Evolutionary conservation across 2,329 filamentous ascomycete species (phyloP).

Genomic region (Fonsecaea multimorphosa): DNA sequence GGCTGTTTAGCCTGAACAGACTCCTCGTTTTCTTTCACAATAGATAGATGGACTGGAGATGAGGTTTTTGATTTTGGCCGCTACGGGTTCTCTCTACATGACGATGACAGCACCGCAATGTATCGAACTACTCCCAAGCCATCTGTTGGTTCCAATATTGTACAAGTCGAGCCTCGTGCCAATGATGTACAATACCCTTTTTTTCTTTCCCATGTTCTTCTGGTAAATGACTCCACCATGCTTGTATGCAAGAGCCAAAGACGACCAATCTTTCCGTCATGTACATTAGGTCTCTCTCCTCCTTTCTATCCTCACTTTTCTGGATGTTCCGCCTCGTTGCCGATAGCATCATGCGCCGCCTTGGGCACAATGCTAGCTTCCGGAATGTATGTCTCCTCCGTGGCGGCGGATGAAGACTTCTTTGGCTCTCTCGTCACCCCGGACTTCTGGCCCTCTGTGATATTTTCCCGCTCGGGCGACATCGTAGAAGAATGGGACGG

Average conservation of each 20-base stretch:
- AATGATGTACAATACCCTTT: conserved; percentile 19
- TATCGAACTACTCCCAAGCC: neutral
- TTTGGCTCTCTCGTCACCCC: conserved; percentile 5
- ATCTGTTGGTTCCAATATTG: conserved; percentile 7
- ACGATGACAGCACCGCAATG: neutral
- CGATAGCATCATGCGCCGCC: conserved; percentile 25
- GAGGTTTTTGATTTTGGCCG: neutral
- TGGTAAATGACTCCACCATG: neutral
- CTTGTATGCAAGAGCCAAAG: conserved; percentile 9
- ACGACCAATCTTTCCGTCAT: neutral
- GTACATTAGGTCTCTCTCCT: neutral
- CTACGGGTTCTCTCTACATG: neutral
- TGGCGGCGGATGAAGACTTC: neutral
- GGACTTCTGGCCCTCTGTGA: conserved; percentile 25
- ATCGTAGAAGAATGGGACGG: conserved; percentile 15
- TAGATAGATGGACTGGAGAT: neutral
- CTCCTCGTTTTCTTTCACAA: too few species aligned
- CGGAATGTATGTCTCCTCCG: neutral
- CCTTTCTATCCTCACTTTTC: neutral
- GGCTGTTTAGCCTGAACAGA: neutral
- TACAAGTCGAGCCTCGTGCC: conserved; percentile 12
- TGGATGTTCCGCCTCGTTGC: neutral
- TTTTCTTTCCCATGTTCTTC: conserved; percentile 1
- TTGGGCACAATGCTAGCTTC: conserved; percentile 19
- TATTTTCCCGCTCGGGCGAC: conserved; percentile 25